phyloP scores from a whole-genome alignment of 2,329 filamentous ascomycete species.

The Pyrenochaeta sp. region DNA sequence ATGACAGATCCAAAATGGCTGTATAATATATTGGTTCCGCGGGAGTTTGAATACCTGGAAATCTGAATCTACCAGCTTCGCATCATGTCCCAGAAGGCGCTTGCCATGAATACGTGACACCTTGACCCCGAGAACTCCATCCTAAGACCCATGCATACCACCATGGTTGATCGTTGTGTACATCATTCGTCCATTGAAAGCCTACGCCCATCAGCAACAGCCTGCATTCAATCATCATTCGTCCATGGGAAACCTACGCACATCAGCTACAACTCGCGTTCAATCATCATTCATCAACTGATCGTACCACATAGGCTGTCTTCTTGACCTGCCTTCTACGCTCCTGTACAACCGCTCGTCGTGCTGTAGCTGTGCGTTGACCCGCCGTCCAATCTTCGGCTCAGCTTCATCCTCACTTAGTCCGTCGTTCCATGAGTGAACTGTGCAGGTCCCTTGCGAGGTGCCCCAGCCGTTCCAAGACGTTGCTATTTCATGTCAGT shows the following conservation, averaged over 20 bases:
- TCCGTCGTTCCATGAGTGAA: conserved; percentile 79
- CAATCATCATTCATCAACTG: conserved; percentile 40
- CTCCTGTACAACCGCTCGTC: conserved; percentile 45
- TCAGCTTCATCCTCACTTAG: conserved; percentile 66
- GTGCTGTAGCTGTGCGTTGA: conserved; percentile 47
- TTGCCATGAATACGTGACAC: too few relatives aligned
- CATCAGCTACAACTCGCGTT: conserved; percentile 7
- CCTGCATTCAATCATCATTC: background rate
- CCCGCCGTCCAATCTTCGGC: conserved; percentile 42
- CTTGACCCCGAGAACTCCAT: too few relatives aligned
- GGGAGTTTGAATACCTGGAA: conserved; percentile 48
- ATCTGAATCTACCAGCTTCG: conserved; percentile 26
- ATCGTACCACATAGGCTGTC: conserved; percentile 34
- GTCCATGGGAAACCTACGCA: conserved; percentile 6
- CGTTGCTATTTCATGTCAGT: conserved; percentile 66
- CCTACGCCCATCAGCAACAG: too few relatives aligned
- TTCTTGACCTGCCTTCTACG: conserved; percentile 24
- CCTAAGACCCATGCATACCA: too few relatives aligned
- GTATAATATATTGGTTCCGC: conserved; percentile 45
- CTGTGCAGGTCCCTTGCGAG: conserved; percentile 74
- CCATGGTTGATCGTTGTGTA: too few relatives aligned
- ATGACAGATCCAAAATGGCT: conserved; percentile 29
- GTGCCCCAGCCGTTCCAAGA: conserved; percentile 82
- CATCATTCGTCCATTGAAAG: too few relatives aligned
- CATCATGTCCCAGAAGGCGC: too few relatives aligned